A percentile compares a stretch with the other conserved stretches of the same genome.
These are phyloP conservation scores for Moniliella sp. DNA, from an alignment of 1,284 basidiomycete genomes.

Conservation along the genomic window DNA sequence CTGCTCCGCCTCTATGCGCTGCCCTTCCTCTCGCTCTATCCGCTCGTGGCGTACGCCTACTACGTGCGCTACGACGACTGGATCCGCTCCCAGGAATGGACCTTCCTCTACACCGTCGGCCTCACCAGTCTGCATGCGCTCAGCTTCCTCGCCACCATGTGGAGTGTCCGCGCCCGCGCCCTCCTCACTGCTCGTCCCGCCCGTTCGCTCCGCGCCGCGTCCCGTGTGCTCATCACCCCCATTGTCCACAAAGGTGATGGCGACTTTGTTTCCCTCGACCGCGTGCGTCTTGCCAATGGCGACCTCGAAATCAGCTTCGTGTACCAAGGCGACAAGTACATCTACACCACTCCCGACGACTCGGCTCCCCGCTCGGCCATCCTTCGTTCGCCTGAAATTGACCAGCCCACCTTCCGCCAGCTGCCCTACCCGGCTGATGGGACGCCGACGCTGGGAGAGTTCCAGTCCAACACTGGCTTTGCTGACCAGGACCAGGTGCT, in stretches of 20 bases:
- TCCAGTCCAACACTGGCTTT: constrained; percentile 43
- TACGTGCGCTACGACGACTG: constrained; percentile 69
- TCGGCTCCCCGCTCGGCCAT: constrained; percentile 19
- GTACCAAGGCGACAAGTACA: constrained; percentile 88
- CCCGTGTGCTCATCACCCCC: constrained; percentile 64
- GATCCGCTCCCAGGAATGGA: constrained; percentile 37
- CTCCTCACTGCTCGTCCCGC: constrained; percentile 51
- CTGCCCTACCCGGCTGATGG: constrained; percentile 72
- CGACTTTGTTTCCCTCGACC: constrained; percentile 61
- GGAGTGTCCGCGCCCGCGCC: constrained; percentile 62
- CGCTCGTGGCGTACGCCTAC: constrained; percentile 68
- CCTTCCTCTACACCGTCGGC: constrained; percentile 69
- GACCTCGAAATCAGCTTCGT: constrained; percentile 54
- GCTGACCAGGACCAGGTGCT: constrained; percentile 19
- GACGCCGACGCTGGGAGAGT: constrained; percentile 50
- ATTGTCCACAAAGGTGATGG: constrained; percentile 67
- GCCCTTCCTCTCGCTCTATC: constrained; percentile 66
- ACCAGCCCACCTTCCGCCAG: constrained; percentile 51
- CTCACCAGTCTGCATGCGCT: constrained; percentile 72
- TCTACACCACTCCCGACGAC: constrained; percentile 41
- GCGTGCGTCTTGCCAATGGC: constrained; percentile 29
- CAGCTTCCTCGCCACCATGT: constrained; percentile 72
- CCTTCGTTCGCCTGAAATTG: constrained; percentile 18
- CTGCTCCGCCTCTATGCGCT: constrained; percentile 58
- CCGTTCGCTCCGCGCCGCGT: constrained; percentile 48